Evolutionary conservation across 83 land plant species (phyloP).

Genomic region (Picea mariana): DNA sequence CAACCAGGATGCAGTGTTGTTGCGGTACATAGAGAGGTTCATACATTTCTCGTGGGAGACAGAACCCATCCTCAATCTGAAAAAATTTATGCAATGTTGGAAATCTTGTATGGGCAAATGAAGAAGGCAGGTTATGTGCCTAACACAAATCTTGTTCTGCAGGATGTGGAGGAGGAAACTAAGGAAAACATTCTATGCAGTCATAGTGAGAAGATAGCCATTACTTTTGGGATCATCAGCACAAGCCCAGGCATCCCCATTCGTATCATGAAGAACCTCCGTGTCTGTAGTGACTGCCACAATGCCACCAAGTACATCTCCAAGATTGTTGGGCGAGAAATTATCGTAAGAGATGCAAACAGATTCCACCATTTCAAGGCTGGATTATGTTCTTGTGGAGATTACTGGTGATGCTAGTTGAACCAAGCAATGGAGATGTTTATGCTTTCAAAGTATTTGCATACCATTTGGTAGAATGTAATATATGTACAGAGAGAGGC

Average conservation of each 20-base stretch:
- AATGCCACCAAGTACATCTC: neutral
- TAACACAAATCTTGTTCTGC: neutral
- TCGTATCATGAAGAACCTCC: neutral
- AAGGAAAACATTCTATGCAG: neutral
- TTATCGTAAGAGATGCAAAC: neutral
- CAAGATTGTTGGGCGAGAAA: neutral
- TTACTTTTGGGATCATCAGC: neutral
- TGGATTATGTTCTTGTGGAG: slow-evolving; percentile 3
- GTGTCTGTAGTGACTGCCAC: neutral
- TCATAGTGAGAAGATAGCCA: neutral
- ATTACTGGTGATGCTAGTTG: neutral
- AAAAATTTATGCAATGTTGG: neutral
- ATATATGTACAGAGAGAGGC: too few relatives aligned
- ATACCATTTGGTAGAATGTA: too few relatives aligned
- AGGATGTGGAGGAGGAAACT: neutral
- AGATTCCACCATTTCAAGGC: neutral
- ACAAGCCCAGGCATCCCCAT: neutral
- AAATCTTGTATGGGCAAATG: neutral
- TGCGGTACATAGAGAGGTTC: neutral
- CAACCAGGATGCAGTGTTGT: neutral
- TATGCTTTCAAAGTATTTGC: too few relatives aligned
- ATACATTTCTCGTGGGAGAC: neutral
- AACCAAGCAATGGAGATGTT: neutral
- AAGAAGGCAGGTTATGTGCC: neutral
- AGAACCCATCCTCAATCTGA: neutral